phyloP scores from a whole-genome alignment of 768 basidiomycete genomes.

The Pluteus cervinus region DNA sequence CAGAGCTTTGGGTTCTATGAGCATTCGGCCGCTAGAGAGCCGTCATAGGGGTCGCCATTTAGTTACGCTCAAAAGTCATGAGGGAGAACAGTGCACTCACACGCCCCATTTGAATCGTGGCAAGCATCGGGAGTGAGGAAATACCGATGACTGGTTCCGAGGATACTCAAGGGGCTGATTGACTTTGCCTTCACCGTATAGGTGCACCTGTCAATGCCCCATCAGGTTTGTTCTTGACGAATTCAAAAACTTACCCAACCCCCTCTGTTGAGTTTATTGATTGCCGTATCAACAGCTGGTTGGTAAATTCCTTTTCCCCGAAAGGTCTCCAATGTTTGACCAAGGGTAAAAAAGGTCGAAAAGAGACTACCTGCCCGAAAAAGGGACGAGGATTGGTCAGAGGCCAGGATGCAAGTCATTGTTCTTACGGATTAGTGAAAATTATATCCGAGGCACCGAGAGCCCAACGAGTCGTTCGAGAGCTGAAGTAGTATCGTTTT shows the following conservation, averaged over 20 bases:
- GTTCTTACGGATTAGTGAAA: slow-evolving; percentile 83
- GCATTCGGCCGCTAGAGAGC: slow-evolving; percentile 73
- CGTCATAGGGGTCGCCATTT: no score
- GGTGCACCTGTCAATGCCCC: slow-evolving; percentile 66
- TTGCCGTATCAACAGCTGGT: slow-evolving; percentile 77
- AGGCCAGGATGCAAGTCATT: slow-evolving; percentile 8
- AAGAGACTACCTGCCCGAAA: slow-evolving; percentile 52
- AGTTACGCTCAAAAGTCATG: no score
- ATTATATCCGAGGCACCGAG: slow-evolving; percentile 91
- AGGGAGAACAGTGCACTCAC: slow-evolving; percentile 42
- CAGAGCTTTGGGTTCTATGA: slow-evolving; percentile 53
- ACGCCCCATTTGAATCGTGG: slow-evolving; percentile 93
- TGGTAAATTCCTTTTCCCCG: slow-evolving; percentile 89
- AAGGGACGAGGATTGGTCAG: slow-evolving; percentile 4
- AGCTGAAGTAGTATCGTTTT: slow-evolving; percentile 46
- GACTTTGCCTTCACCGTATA: slow-evolving; percentile 87
- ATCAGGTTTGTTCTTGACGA: slow-evolving; percentile 2
- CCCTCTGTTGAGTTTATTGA: slow-evolving; percentile 73
- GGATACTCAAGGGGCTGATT: slow-evolving; percentile 62
- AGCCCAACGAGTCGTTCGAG: slow-evolving; percentile 77
- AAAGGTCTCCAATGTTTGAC: slow-evolving; percentile 90
- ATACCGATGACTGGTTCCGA: slow-evolving; percentile 32
- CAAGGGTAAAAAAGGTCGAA: slow-evolving; percentile 79
- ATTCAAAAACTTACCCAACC: slow-evolving; percentile 62
- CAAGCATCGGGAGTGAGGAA: slow-evolving; percentile 44